phyloP scores from a whole-genome alignment of 345 rosid species.

The Durio zibethinus region DNA sequence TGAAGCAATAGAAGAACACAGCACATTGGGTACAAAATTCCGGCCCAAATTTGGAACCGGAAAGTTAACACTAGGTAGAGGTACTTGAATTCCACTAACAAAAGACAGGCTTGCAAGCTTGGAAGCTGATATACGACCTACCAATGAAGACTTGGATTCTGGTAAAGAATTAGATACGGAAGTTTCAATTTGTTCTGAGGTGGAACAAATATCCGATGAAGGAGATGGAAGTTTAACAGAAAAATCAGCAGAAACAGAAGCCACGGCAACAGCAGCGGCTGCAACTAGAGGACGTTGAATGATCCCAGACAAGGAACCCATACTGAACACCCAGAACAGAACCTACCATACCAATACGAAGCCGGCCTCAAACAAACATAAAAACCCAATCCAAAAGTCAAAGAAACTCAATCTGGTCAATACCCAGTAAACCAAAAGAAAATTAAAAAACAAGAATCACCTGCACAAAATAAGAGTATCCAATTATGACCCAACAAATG shows the following conservation, averaged over 20 bases:
- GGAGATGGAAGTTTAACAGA: constrained; percentile 52
- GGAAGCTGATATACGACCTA: constrained; percentile 49
- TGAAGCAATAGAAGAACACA: constrained; percentile 36
- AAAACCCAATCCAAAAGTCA: neutral
- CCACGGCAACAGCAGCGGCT: constrained; percentile 71
- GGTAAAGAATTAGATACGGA: constrained; percentile 32
- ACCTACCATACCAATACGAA: constrained; percentile 36
- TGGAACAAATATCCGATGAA: constrained; percentile 32
- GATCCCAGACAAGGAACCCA: constrained; percentile 76
- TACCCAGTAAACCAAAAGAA: constrained; percentile 22
- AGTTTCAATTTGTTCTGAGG: constrained; percentile 31
- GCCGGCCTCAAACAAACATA: neutral
- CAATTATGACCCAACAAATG: neutral
- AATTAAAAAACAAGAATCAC: constrained; percentile 13
- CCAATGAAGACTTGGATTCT: constrained; percentile 49
- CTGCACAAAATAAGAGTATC: constrained; percentile 14
- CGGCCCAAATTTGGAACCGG: constrained; percentile 30
- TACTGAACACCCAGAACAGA: constrained; percentile 28
- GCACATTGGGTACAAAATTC: constrained; percentile 21
- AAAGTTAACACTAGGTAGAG: constrained; percentile 54
- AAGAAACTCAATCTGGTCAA: neutral
- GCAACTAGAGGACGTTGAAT: constrained; percentile 87
- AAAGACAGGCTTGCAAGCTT: constrained; percentile 65
- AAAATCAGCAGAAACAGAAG: constrained; percentile 68
- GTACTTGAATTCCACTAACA: constrained; percentile 46